A percentile compares a stretch with the other conserved stretches of the same genome.
Evolutionary conservation across 257 asterid species (phyloP).

Genomic region (Fraxinus anomala): DNA sequence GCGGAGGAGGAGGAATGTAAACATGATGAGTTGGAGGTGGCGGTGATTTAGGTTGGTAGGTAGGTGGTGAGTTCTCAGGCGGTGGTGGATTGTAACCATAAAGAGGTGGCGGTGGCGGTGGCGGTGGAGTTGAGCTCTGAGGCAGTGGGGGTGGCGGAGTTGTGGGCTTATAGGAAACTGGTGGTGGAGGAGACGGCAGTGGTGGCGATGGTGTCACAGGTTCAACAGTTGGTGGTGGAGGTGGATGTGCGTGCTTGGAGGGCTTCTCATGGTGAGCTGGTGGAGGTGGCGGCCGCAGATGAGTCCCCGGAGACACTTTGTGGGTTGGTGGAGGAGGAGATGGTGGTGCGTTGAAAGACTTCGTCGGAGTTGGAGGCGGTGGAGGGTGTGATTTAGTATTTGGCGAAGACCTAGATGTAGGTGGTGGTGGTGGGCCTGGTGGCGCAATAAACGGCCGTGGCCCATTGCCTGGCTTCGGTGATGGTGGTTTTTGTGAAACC

Average conservation of each 20-base stretch:
- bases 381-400: slow-evolving; percentile 27
- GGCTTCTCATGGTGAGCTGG: slow-evolving; percentile 8
- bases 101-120: not conserved
- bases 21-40: slow-evolving; percentile 12
- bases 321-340: slow-evolving; percentile 43
- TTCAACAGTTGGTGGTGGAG: slow-evolving; percentile 9
- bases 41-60: slow-evolving; percentile 8
- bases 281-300: slow-evolving; percentile 19
- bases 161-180: slow-evolving; percentile 1
- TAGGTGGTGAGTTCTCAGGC: slow-evolving; percentile 6
- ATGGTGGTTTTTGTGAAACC: not conserved
- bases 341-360: not conserved
- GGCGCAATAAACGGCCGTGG: not conserved
- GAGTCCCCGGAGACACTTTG: slow-evolving; percentile 36
- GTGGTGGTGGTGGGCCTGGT: not conserved
- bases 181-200: slow-evolving; percentile 39
- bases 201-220: slow-evolving; percentile 23
- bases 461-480: not conserved
- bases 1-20: slow-evolving; percentile 12
- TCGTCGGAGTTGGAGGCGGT: not conserved
- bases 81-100: slow-evolving; percentile 8
- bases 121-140: not conserved
- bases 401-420: not conserved
- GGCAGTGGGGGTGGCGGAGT: slow-evolving; percentile 29
- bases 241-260: slow-evolving; percentile 25